Conservation (phyloP, 148 eudicot genomes). For the Hydrangea macrophylla region DNA sequence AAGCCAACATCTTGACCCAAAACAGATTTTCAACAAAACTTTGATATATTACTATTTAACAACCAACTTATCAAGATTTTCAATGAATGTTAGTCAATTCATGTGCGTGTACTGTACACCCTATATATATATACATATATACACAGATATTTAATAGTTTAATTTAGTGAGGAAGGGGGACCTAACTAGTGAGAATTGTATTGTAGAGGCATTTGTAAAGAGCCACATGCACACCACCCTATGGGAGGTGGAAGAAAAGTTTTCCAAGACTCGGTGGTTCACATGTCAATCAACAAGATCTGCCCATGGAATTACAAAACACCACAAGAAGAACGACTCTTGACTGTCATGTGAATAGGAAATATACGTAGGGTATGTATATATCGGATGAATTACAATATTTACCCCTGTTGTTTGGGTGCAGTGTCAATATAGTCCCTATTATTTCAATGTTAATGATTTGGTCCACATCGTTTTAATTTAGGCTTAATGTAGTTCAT, state of each 20-base stretch:
- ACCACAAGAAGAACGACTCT: slow-evolving; percentile 7
- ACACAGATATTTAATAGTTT: too few species aligned
- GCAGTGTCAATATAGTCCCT: too few species aligned
- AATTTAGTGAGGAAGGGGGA: background rate
- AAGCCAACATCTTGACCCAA: background rate
- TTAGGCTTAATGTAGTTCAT: too few species aligned
- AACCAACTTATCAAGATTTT: background rate
- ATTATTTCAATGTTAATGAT: too few species aligned
- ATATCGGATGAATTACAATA: too few species aligned
- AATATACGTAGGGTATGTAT: too few species aligned
- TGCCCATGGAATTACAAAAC: background rate
- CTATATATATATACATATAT: background rate
- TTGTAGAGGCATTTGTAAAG: background rate
- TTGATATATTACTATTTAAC: too few species aligned
- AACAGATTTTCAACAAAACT: background rate
- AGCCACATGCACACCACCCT: slow-evolving; percentile 23
- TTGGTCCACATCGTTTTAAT: too few species aligned
- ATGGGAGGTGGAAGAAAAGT: background rate
- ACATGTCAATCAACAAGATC: slow-evolving; percentile 22
- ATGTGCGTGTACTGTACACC: too few species aligned
- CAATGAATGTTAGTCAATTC: too few species aligned
- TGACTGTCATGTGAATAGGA: slow-evolving; percentile 16
- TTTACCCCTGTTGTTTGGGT: too few species aligned
- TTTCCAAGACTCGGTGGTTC: slow-evolving; percentile 13
- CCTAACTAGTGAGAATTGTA: slow-evolving; percentile 2